Evolutionary conservation across 371 early-diverging fungal genomes (phyloP).

Genomic region (Mortierella sp.): DNA sequence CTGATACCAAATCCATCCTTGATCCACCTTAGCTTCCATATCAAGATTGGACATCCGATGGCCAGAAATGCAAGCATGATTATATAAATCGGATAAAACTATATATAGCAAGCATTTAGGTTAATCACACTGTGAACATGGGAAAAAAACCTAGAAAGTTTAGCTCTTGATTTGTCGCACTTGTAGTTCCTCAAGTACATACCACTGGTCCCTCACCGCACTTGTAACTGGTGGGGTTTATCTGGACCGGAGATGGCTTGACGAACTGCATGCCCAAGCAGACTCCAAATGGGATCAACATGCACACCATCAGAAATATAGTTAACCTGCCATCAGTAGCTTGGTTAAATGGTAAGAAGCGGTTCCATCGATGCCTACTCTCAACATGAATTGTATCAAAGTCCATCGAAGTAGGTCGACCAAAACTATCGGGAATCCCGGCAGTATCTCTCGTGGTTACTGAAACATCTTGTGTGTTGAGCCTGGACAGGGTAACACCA

Average conservation of each 20-base stretch:
- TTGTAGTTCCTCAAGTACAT: not conserved
- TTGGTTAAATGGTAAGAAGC: slow-evolving; percentile 49
- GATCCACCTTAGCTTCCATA: slow-evolving; percentile 52
- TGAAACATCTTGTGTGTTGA: not conserved
- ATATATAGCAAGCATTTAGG: not conserved
- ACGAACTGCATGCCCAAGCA: slow-evolving; percentile 54
- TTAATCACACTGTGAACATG: too few species aligned
- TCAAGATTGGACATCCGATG: slow-evolving; percentile 39
- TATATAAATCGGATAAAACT: slow-evolving; percentile 52
- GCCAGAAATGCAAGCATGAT: slow-evolving; percentile 41
- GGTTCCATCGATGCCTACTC: slow-evolving; percentile 34
- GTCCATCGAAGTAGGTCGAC: not conserved
- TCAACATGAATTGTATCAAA: slow-evolving; percentile 3
- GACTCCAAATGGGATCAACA: slow-evolving; percentile 25
- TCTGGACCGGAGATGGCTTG: slow-evolving; percentile 52
- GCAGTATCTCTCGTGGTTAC: not conserved
- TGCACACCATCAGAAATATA: slow-evolving; percentile 32
- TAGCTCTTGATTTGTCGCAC: not conserved
- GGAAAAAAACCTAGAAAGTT: not conserved
- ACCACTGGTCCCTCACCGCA: slow-evolving; percentile 53
- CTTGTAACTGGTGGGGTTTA: slow-evolving; percentile 38
- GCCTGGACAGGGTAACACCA: slow-evolving; percentile 12
- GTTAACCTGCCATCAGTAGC: slow-evolving; percentile 45
- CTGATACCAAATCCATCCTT: slow-evolving; percentile 55
- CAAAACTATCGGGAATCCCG: not conserved